These are phyloP conservation scores for Usnea hakonensis DNA, from an alignment of 495 filamentous ascomycete species.

Conservation along the genomic window DNA sequence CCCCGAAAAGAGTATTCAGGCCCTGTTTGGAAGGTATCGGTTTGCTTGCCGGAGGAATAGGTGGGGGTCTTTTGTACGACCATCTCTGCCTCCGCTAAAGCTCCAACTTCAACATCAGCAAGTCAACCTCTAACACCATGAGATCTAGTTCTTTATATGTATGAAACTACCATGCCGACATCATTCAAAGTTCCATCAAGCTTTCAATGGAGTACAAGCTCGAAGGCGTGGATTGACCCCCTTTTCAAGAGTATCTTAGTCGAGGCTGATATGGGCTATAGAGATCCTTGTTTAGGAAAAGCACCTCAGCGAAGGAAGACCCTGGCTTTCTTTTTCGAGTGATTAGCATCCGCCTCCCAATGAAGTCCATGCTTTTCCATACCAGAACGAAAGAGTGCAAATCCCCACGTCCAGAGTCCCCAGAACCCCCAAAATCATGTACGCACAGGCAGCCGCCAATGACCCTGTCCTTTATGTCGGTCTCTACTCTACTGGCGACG, in stretches of 20 bases:
- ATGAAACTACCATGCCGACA: neutral
- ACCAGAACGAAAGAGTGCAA: neutral
- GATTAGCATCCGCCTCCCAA: neutral
- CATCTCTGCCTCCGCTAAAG: neutral
- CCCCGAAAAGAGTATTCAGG: neutral
- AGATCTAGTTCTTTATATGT: neutral
- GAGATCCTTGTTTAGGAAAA: neutral
- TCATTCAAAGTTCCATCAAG: neutral
- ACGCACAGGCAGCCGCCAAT: neutral
- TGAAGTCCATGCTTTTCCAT: neutral
- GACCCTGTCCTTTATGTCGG: neutral
- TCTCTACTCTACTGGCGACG: neutral
- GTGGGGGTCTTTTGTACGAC: neutral
- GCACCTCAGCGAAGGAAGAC: no score
- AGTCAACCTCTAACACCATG: neutral
- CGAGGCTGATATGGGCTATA: neutral
- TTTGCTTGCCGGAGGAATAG: neutral
- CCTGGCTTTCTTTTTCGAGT: no score
- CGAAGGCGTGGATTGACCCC: neutral
- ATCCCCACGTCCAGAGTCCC: neutral
- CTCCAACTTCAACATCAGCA: neutral
- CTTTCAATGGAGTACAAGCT: neutral
- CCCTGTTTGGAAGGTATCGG: neutral
- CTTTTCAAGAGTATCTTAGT: neutral
- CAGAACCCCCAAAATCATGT: neutral